Evolutionary conservation across 176 grass and related monocot genomes (phyloP), one percentile per base, ranked within the genome.

Genomic region (Oryza glaberrima): DNA sequence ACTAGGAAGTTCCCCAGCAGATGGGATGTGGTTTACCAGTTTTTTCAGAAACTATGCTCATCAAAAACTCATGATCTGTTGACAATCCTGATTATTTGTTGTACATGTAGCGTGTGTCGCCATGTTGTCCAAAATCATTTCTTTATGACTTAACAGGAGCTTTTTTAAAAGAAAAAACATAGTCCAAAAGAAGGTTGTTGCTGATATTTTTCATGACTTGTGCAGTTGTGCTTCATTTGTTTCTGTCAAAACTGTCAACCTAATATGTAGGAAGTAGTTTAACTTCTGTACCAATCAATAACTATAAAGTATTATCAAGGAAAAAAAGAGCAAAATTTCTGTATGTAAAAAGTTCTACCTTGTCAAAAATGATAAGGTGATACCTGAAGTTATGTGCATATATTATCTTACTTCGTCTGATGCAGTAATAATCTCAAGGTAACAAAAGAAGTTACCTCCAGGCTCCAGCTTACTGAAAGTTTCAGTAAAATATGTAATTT

Each of bases 21-120:
- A 43, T 77, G 41, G 67, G 38, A 54, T 86, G 74, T 86, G 36
- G 83, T 73, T 85, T 66, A 89, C 52, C 83, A 11, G 83, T 78
- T 73, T 83, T 35, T 65, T 74, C 58, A 82, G 20, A 67, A 74
- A 7, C 30, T 32, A 20, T 73, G 46, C 47, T 86, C 84, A 83
- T 46, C 44, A 23, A 17, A 76, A 80, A 12, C 49, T 90, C 63
- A 80, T 76, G 68, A 75, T 69, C 61, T 67, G 11, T 61, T 80
- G 47, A 49, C 7, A 48, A 17, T 0, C 2, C 19, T 74, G 58
- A 13, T n/a, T 25, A 13, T 61, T 74, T 64, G 16, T 19, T 67
- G 43, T 48, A 41, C 45, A 12, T 44, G 0, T 84, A 45, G 17
- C 54, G 20, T 60, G 34, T 40, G 20, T 61, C 4, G 4, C 17